Evolutionary conservation across 768 basidiomycete species (phyloP), one percentile per base, ranked within the genome.

Genomic region (Collybia sordida): DNA sequence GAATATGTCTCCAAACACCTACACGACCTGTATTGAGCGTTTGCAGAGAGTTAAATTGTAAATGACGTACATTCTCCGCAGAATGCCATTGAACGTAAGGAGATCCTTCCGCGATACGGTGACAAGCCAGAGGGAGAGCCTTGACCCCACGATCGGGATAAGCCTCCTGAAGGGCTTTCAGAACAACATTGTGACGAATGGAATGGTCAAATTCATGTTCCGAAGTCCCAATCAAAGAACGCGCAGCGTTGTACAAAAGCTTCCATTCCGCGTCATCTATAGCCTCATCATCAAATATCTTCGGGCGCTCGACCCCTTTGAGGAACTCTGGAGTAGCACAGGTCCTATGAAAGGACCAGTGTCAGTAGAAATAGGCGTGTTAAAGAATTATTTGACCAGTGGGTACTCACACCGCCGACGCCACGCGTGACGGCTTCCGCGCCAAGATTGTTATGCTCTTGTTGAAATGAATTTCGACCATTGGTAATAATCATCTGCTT

Each of bases 401-500:
- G 51, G n/a, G 51, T 53, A 31, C 17, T 38, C 51, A 53, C 49
- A 8, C 51, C 51, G 14, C 51, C 51, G 6, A 53, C 51, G 18
- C 47, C 41, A n/a, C 47, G 47, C 2, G 51, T 49, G 21, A 53
- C 47, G 14, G 51, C 47, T 4, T 48, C 35, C 3, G 47, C 47
- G n/a, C 24, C 47, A 11, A 53, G 51, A 37, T 53, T 53, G 22
- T 51, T 51, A 24, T 51, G 18, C 15, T 23, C n/a, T 36, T 39
- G 11, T 28, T 51, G 50, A 14, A 15, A 28, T 9, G 42, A 19
- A 31, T 51, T 51, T 4, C 50, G 50, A n/a, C 50, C 50, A 3
- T 31, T 49, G 17, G n/a, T 23, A 12, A 31, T 31, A 31, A 31
- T 42, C 15, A 28, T 42, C 22, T 42, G 19, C 42, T 42, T 19